Evolutionary conservation across 2,329 filamentous ascomycete species (phyloP).

Genomic region (Tothia fuscella): DNA sequence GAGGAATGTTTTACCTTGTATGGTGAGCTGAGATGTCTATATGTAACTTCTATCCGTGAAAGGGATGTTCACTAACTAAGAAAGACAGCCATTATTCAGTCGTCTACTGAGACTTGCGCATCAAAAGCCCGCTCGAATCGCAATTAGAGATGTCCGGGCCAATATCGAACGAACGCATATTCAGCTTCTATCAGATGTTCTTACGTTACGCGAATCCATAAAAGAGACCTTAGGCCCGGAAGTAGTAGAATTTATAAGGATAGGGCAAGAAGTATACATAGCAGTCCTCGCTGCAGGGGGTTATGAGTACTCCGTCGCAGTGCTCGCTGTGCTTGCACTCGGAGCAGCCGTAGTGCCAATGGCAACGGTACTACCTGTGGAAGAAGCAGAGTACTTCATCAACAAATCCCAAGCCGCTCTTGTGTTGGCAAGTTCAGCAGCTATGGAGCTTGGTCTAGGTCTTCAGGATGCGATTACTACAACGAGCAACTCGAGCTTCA

Average conservation of each 20-base stretch:
- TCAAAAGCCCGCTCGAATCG: slow-evolving; percentile 22
- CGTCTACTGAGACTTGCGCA: slow-evolving; percentile 29
- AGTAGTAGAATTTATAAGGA: slow-evolving; percentile 20
- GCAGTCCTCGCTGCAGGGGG: slow-evolving; percentile 34
- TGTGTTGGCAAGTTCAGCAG: slow-evolving; percentile 26
- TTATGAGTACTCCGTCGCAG: slow-evolving; percentile 37
- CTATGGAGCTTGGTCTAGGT: slow-evolving; percentile 21
- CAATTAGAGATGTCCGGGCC: slow-evolving; percentile 28
- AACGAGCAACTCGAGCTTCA: slow-evolving; percentile 22
- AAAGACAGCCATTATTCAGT: slow-evolving; percentile 26
- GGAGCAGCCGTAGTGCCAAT: slow-evolving; percentile 37
- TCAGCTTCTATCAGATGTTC: slow-evolving; percentile 33
- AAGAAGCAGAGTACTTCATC: slow-evolving; percentile 35
- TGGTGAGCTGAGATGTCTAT: not conserved
- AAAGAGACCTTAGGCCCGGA: slow-evolving; percentile 18
- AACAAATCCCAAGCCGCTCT: slow-evolving; percentile 28
- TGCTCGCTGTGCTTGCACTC: slow-evolving; percentile 34
- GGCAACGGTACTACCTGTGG: slow-evolving; percentile 28
- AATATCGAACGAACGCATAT: slow-evolving; percentile 27
- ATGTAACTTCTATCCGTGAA: not conserved
- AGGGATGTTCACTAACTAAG: slow-evolving; percentile 10
- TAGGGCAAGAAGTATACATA: slow-evolving; percentile 30
- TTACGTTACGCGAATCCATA: slow-evolving; percentile 30
- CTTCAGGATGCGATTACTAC: slow-evolving; percentile 17
- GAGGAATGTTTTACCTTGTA: slow-evolving; percentile 8